Evolutionary conservation across 176 grass and related monocot genomes (phyloP).

Genomic region (Triticum dicoccoides): DNA sequence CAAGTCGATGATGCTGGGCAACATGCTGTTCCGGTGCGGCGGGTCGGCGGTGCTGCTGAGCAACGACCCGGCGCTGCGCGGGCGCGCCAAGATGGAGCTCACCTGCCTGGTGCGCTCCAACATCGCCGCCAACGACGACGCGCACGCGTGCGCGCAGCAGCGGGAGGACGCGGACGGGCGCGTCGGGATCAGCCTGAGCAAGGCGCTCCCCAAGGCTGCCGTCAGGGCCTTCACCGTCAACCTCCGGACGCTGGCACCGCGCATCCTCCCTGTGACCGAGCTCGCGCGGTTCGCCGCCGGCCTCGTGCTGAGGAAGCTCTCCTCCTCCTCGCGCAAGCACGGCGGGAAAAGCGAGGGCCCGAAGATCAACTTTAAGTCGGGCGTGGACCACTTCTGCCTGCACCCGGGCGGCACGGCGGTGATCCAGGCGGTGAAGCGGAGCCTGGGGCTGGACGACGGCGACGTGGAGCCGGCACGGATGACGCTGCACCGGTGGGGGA

Average conservation of each 20-base stretch:
- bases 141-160: neutral
- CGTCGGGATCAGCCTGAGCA: neutral
- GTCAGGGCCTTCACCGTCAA: neutral
- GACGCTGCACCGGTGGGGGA: conserved; percentile 68
- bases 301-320: neutral
- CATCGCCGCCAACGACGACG: conserved; percentile 1
- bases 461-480: conserved; percentile 71
- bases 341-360: neutral
- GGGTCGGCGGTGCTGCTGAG: neutral
- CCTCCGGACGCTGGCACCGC: neutral
- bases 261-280: neutral
- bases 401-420: conserved; percentile 50
- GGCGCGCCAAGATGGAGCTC: neutral
- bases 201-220: neutral
- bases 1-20: conserved; percentile 61
- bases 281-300: neutral
- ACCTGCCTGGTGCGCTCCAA: neutral
- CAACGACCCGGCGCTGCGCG: neutral
- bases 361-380: conserved; percentile 48
- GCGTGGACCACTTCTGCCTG: conserved; percentile 56
- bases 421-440: conserved; percentile 40
- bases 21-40: neutral
- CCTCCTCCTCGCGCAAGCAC: neutral
- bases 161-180: neutral
- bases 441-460: conserved; percentile 27